A percentile compares a stretch with the other conserved stretches of the same genome.
phyloP scores from a whole-genome alignment of 768 basidiomycete genomes.

The Ramaria sp. region DNA sequence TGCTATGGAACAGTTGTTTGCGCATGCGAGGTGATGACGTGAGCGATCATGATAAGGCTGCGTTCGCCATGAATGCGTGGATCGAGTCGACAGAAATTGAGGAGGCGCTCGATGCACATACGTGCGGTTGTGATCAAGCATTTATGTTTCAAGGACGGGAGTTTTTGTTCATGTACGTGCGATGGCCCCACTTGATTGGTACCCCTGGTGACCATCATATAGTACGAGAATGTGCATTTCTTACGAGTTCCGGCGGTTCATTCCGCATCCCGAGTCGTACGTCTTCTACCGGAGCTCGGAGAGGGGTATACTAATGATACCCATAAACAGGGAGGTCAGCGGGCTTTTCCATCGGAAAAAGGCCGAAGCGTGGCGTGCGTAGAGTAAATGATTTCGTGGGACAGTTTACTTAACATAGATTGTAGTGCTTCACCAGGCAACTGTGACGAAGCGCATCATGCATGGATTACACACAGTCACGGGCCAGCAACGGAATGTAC shows the following conservation, averaged over 20 bases:
- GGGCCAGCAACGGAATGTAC: conserved; percentile 39
- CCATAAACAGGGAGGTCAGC: conserved; percentile 34
- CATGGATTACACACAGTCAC: conserved; percentile 40
- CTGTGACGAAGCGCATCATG: conserved; percentile 51
- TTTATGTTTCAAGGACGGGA: conserved; percentile 59
- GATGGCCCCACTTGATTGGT: background rate
- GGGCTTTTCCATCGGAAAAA: conserved; percentile 47
- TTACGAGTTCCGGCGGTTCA: conserved; percentile 53
- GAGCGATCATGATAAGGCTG: conserved; percentile 42
- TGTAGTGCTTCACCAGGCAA: conserved; percentile 60
- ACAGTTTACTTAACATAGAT: conserved; percentile 23
- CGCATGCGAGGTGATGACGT: conserved; percentile 34
- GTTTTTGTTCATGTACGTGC: conserved; percentile 61
- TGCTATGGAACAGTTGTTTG: conserved; percentile 65
- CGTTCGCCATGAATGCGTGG: conserved; percentile 50
- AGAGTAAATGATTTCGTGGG: background rate
- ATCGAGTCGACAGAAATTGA: conserved; percentile 58
- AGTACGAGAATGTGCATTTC: conserved; percentile 59
- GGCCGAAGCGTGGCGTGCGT: conserved; percentile 59
- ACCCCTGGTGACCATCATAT: conserved; percentile 11
- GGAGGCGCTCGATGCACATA: conserved; percentile 54
- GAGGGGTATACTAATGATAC: conserved; percentile 28
- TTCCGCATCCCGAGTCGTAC: conserved; percentile 39
- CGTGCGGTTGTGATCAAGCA: conserved; percentile 58
- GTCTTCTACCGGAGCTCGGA: conserved; percentile 15